Evolutionary conservation across 306 rosid species (phyloP), one percentile per base, ranked within the genome.

Genomic region (Quercus mongolica): DNA sequence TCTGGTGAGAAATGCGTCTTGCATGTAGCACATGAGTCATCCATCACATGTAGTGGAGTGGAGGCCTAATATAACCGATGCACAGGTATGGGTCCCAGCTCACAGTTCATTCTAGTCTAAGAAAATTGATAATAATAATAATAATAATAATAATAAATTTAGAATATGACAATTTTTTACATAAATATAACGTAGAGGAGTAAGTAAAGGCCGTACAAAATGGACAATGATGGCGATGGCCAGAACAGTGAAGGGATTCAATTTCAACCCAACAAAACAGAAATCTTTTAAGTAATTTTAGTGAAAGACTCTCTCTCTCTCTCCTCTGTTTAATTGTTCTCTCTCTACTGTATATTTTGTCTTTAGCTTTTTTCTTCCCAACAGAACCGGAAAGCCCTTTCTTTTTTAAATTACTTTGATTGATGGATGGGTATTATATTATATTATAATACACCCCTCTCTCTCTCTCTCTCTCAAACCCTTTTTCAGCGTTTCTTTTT

Each of bases 181-280:
- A 25, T 25, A 25, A 25, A 25, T 25, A 25, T 25, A 25, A 25
- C 26, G 26, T 25, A 25, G 4, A 56, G 15, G 85, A 75, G 81
- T 65, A 71, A 83, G 86, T 55, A 69, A 85, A 88, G 71, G 90
- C 85, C 70, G 89, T 62, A 85, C 73, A 80, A 85, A 49, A 76
- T 76, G 78, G 82, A 82, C 85, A 86, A 84, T 79, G 89, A 87
- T 86, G 88, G 87, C 13, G 81, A 90, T 56, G 74, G 84, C 63
- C 83, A 86, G 82, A 85, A 83, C 75, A 83, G 71, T 57, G 86
- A 83, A 79, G 83, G 87, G 81, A 83, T 89, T 88, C 83, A 87
- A 80, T 5, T 33, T 5, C 6, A 33, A 33, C 85, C 80, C 78
- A 88, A 85, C 86, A 79, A 73, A 90, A 82, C 85, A 85, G 78